Evolutionary conservation across 140 eudicot species (phyloP).

Genomic region (Stevia rebaudiana): DNA sequence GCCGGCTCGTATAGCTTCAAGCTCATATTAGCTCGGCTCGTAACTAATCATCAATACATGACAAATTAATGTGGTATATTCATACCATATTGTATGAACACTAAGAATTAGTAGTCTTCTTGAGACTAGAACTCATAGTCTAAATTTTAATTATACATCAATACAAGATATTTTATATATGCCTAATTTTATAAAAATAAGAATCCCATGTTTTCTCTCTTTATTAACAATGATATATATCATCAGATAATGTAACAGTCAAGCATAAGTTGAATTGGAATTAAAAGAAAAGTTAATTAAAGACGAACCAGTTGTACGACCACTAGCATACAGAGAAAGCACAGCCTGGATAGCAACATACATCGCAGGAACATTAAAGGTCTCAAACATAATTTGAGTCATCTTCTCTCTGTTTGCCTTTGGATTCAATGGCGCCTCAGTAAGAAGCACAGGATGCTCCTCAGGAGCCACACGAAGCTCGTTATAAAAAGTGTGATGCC

Average conservation of each 20-base stretch:
- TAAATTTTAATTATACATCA: no score
- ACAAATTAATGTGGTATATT: not conserved
- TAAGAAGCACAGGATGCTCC: conserved; percentile 65
- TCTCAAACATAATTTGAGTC: conserved; percentile 72
- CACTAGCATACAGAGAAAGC: conserved; percentile 71
- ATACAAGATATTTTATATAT: no score
- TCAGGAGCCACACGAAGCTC: conserved; percentile 78
- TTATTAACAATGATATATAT: no score
- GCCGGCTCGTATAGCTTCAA: no score
- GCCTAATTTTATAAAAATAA: no score
- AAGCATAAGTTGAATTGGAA: no score
- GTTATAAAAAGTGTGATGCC: conserved; percentile 78
- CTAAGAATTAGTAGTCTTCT: no score
- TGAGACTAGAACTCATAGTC: no score
- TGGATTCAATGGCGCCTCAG: conserved; percentile 68
- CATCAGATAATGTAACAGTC: no score
- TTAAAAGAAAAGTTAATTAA: no score
- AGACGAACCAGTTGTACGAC: conserved; percentile 65
- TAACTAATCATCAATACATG: not conserved
- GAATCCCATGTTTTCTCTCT: no score
- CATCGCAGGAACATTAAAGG: conserved; percentile 69
- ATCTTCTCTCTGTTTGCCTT: conserved; percentile 67
- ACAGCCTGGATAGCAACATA: conserved; percentile 71
- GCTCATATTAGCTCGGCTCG: no score
- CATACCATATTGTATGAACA: not conserved